Base-by-base conservation (phyloP, 192 early-diverging fungal genomes). In the Phycomyces blakesleeanus region DNA sequence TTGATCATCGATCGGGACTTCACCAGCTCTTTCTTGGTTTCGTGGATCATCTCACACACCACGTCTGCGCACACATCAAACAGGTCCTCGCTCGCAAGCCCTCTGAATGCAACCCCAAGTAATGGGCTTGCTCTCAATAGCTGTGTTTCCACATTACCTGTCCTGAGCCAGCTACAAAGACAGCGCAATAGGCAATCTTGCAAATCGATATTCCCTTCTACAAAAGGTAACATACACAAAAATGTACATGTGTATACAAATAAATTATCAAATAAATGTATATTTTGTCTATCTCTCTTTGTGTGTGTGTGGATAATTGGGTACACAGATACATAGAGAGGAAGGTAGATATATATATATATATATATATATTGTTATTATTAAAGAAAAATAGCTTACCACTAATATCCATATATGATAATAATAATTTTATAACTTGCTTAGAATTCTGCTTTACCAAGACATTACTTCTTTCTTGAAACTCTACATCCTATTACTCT, bases 61-160 rank as follows among this genome's bases (percentile, higher is more conserved):
- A 93, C 81, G 66, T 97, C 94, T 1, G 89, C 87, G 1, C 90
- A 89, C 4, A 82, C 78, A 53, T 97, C 94, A 75, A 90, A 91
- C 34, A 94, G 78, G 16, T 85, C 80, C 12, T 86, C 86, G 22
- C 81, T 76, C 51, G 80, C 64, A 29, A 95, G 70, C 9, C 83
- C 85, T 1, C 86, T 80, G 79, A 97, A 93, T 34, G 87, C 81
- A 63, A 91, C 61, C 53, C 71, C 75, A 14, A 90, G 74, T 37
- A 93, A 70, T 54, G 85, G 87, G 34, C 84, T 91, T 21, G 76
- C 71, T 52, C 73, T 73, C 0, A 95, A 64, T 57, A 79, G 63
- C 29, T 69, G 69, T 26, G 88, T 75, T 29, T 83, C 73, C 15
- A 98, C 84, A 63, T 93, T 88, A 34, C 92, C 91, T 27, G 88